Conservation (phyloP, 2,329 filamentous ascomycete genomes). For the Ophiostoma pallidulum region DNA sequence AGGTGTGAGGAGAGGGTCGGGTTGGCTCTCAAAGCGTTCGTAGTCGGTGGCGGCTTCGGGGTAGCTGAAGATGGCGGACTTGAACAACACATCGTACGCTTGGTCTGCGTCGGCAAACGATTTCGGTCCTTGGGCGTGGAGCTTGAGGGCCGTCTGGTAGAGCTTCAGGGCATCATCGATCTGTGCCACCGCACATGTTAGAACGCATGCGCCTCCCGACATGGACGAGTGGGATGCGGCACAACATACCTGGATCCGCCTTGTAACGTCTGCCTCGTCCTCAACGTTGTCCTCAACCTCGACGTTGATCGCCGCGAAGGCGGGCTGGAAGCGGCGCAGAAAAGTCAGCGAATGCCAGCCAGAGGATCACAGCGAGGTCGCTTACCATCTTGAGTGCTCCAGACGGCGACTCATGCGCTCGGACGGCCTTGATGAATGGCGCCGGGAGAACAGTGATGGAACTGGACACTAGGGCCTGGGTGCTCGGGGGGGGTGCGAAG, state of each 20-base stretch:
- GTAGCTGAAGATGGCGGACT: constrained; percentile 89
- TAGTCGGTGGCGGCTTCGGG: constrained; percentile 81
- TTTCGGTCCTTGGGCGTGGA: constrained; percentile 75
- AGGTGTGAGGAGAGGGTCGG: constrained; percentile 37
- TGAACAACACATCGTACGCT: constrained; percentile 77
- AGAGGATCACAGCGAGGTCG: not conserved
- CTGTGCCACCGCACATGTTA: constrained; percentile 25
- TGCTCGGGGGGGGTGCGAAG: too few species aligned
- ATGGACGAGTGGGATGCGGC: not conserved
- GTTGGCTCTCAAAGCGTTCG: constrained; percentile 54
- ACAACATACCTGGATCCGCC: constrained; percentile 64
- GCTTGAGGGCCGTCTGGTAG: constrained; percentile 83
- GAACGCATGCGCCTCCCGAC: not conserved
- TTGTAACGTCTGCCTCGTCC: constrained; percentile 88
- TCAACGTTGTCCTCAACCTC: constrained; percentile 85
- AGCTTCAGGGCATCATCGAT: constrained; percentile 94
- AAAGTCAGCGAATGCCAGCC: not conserved
- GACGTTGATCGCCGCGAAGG: constrained; percentile 85
- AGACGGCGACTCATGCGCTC: not conserved
- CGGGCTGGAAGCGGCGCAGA: constrained; percentile 32
- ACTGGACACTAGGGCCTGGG: too few species aligned
- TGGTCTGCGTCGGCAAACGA: constrained; percentile 67
- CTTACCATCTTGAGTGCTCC: constrained; percentile 9
- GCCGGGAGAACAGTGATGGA: too few species aligned
- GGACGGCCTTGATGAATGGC: too few species aligned